Evolutionary conservation across 345 rosid species (phyloP).

Genomic region (Acer campestre): DNA sequence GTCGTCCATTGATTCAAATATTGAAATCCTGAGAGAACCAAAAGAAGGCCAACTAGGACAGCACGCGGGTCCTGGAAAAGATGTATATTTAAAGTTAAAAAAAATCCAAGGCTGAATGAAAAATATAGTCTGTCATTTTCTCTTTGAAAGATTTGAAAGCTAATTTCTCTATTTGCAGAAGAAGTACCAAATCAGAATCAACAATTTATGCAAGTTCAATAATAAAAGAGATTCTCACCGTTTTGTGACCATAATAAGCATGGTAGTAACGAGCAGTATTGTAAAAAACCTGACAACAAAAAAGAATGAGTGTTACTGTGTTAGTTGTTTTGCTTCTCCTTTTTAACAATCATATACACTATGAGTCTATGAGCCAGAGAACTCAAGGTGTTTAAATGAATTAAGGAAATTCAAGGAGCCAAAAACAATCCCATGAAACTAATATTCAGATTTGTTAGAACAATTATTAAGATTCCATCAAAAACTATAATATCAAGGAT

Average conservation of each 20-base stretch:
- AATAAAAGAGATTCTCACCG: conserved; percentile 51
- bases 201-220: background rate
- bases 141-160: background rate
- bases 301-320: background rate
- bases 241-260: conserved; percentile 92
- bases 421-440: background rate
- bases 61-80: conserved; percentile 81
- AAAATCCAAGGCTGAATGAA: background rate
- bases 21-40: conserved; percentile 85
- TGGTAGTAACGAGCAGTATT: conserved; percentile 90
- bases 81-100: conserved; percentile 6
- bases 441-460: background rate
- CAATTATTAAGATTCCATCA: background rate
- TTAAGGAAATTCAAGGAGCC: background rate
- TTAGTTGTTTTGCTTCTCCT: background rate
- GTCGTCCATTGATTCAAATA: conserved; percentile 80
- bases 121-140: background rate
- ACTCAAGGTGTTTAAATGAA: background rate
- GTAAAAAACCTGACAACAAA: conserved; percentile 68
- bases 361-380: background rate
- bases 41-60: conserved; percentile 82
- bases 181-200: conserved; percentile 12
- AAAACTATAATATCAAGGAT: background rate
- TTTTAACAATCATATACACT: background rate
- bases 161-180: conserved; percentile 3